phyloP scores from a whole-genome alignment of 768 basidiomycete genomes.

The Mrakia gelida region DNA sequence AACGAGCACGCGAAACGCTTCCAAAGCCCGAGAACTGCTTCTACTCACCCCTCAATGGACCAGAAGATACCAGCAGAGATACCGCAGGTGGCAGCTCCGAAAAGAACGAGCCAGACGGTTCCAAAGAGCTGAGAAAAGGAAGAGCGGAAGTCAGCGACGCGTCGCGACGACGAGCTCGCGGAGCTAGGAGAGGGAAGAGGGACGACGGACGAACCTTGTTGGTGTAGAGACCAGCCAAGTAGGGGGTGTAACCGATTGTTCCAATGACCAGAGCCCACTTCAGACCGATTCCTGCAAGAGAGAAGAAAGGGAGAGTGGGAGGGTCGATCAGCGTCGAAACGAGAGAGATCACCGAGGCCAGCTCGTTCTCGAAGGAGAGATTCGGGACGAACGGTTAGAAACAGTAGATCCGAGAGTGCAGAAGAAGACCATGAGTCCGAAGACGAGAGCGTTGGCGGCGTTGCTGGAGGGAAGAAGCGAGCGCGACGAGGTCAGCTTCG shows the following conservation, averaged over 20 bases:
- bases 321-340: neutral
- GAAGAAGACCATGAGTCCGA: constrained; percentile 27
- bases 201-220: constrained; percentile 33
- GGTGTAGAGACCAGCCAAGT: constrained; percentile 40
- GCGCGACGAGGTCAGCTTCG: too few relatives aligned
- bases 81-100: constrained; percentile 38
- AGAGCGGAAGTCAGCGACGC: neutral
- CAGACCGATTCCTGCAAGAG: neutral
- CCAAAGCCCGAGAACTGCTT: neutral
- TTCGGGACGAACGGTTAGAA: constrained; percentile 7
- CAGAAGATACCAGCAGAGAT: constrained; percentile 39
- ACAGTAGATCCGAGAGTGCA: neutral
- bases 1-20: neutral
- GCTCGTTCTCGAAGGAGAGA: neutral
- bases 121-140: constrained; percentile 36
- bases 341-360: neutral
- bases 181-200: neutral
- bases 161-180: neutral
- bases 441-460: constrained; percentile 9
- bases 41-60: constrained; percentile 21
- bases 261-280: constrained; percentile 9
- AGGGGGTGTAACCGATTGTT: constrained; percentile 20
- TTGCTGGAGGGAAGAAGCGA: neutral
- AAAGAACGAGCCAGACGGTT: constrained; percentile 39
- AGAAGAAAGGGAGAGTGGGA: neutral